A percentile compares a stretch with the other conserved stretches of the same genome.
These are phyloP conservation scores for Leptosphaerulina australis DNA, from an alignment of 2,329 filamentous ascomycete species.

Conservation along the genomic window DNA sequence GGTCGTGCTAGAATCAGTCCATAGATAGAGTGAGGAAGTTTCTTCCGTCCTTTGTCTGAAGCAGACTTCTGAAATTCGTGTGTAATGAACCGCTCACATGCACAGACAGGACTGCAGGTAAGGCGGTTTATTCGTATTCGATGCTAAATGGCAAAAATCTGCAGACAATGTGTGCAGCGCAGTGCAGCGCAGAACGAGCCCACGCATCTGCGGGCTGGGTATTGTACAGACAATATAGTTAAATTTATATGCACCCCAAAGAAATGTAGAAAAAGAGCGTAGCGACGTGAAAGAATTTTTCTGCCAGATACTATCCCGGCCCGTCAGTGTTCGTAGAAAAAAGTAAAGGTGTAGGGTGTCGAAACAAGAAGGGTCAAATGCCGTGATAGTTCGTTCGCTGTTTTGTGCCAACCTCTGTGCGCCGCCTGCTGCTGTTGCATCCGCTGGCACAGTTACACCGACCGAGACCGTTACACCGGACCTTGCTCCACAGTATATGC, in stretches of 20 bases:
- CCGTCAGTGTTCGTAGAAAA: background rate
- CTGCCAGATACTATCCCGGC: conserved; percentile 6
- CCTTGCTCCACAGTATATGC: background rate
- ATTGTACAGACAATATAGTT: conserved; percentile 11
- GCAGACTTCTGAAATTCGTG: too few species aligned
- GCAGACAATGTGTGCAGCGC: background rate
- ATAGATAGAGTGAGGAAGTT: too few species aligned
- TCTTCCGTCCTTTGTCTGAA: too few species aligned
- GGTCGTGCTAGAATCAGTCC: too few species aligned
- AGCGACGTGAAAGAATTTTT: conserved; percentile 10
- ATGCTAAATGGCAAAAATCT: conserved; percentile 4
- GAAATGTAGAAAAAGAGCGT: conserved; percentile 11
- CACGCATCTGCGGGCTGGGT: conserved; percentile 10
- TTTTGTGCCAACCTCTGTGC: background rate
- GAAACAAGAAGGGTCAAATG: conserved; percentile 5
- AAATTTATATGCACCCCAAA: background rate
- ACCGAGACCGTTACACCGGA: too few species aligned
- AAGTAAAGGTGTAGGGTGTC: conserved; percentile 1
- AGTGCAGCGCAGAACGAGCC: conserved; percentile 1
- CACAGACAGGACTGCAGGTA: too few species aligned
- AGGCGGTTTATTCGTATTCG: conserved; percentile 1
- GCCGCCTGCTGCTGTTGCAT: conserved; percentile 1
- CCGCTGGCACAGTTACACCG: background rate
- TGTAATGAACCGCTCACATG: too few species aligned
- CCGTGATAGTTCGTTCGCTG: conserved; percentile 15